Base-by-base conservation (phyloP, 1,139 yeast genomes). In the Pichia sp. region DNA sequence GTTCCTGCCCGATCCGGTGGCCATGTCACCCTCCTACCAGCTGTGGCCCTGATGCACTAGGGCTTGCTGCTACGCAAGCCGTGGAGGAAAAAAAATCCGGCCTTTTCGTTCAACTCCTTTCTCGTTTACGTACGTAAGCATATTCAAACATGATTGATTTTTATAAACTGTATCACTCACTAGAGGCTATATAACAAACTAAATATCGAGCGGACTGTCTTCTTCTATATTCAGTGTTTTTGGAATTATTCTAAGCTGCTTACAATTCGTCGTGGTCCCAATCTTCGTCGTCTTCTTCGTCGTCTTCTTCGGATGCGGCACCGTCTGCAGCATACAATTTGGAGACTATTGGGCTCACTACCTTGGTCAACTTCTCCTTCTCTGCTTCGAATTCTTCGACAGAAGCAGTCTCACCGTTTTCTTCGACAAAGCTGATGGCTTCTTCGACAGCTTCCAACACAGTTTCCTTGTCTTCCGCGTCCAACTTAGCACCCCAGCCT, bases 351-450 rank as follows among this genome's bases (percentile, higher is more conserved):
- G 98, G 98, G 74, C 84, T 85, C 52, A 97, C 96, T 68, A 87
- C 77, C 65, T 87, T 81, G 61, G 87, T 82, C 71, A 93, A 82
- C 69, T 87, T 83, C 72, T 91, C 95, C 75, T 84, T 89, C 76
- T 91, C 95, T 73, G 91, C 98, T 59, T 90, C 96, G 66, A 88
- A 87, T 68, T 93, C 99, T 73, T 91, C 98, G 66, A 87, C 82
- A 58, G 95, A 81, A 49, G 97, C 98, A 36, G 70, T 64, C 57
- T 88, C 95, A 67, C 83, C 87, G 75, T 88, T 89, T 70, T 92
- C 97, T 65, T 85, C 91, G 64, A 93, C 76, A 84, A 95, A 93
- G 73, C 87, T 96, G 63, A 87, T 74, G 54, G 91, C 82, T 72
- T 93, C 98, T 72, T 85, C 84, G 65, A 90, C 76, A 60, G 97